These are phyloP conservation scores for Saitoella complicata DNA, from an alignment of 805 yeast genomes.

Conservation along the genomic window DNA sequence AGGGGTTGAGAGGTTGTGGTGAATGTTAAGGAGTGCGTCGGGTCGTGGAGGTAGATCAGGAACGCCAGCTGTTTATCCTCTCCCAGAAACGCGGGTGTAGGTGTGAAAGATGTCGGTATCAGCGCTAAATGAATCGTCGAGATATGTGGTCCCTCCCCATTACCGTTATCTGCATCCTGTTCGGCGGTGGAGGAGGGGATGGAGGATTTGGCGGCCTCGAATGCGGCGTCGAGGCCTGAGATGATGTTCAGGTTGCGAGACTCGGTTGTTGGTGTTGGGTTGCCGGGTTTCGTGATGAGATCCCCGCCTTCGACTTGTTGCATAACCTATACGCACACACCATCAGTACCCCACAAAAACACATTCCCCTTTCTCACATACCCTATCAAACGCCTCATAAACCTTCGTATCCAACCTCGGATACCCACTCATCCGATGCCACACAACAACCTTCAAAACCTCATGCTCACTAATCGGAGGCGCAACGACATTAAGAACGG, in stretches of 20 bases:
- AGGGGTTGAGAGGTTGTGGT: slow-evolving; percentile 74
- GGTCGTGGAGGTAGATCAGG: slow-evolving; percentile 59
- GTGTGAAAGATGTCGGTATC: slow-evolving; percentile 36
- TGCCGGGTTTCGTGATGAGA: slow-evolving; percentile 29
- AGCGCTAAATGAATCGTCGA: slow-evolving; percentile 60
- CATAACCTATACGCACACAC: slow-evolving; percentile 27
- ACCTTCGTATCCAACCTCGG: slow-evolving; percentile 33
- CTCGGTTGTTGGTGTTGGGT: slow-evolving; percentile 8
- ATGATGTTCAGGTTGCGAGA: slow-evolving; percentile 49
- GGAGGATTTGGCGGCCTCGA: slow-evolving; percentile 75
- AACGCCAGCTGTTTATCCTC: slow-evolving; percentile 39
- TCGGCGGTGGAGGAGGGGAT: slow-evolving; percentile 49
- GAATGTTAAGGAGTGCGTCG: slow-evolving; percentile 57
- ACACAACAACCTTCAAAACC: slow-evolving; percentile 27
- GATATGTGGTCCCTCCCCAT: slow-evolving; percentile 18
- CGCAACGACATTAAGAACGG: slow-evolving; percentile 27
- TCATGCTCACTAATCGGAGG: slow-evolving; percentile 30
- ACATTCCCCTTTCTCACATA: not conserved
- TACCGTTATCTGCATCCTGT: slow-evolving; percentile 25
- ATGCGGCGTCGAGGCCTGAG: slow-evolving; percentile 67
- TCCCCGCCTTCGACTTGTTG: slow-evolving; percentile 56
- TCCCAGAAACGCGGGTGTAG: slow-evolving; percentile 14
- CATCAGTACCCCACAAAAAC: not conserved
- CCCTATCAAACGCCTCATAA: slow-evolving; percentile 32
- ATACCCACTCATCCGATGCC: slow-evolving; percentile 31